Evolutionary conservation across 2,329 filamentous ascomycete genomes (phyloP), one percentile per base, ranked within the genome.

Genomic region (Mycogone perniciosa): DNA sequence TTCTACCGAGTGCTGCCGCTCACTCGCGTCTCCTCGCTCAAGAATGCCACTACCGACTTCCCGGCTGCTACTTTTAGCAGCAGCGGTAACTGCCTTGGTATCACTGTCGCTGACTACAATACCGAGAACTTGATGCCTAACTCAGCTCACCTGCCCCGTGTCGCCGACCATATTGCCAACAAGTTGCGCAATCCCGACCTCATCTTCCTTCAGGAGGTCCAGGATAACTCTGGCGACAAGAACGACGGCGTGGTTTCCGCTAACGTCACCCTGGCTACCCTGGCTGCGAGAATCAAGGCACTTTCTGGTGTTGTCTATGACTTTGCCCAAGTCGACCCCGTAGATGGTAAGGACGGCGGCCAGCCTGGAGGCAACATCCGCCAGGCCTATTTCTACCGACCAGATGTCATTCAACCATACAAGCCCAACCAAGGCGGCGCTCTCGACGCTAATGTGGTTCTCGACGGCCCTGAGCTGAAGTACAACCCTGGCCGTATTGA

Each of bases 321-420:
- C 38, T 88, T 77, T 60, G 70, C 76, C 30, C 76, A 82, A 55
- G 75, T 88, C 50, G 72, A 71, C 40, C 84, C 85, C 2, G 67
- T 76, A 33, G 70, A 86, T 62, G 73, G 78, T 64, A 59, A 75
- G 54, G 83, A 88, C 56, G 85, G 85, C 52, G 85, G 85, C 33
- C 69, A 79, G 54, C 80, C 82, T 1, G 85, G 85, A 10, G 84
- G 84, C 35, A 88, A 89, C 70, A 88, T 89, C 65, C 84, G 85
- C 41, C 72, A 74, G 43, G 84, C 83, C 0, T 89, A 86, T 67
- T 72, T 89, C 8, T 89, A 86, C 75, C 79, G 83, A 37, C 73
- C 82, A 0, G 71, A 75, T 13, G 64, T 79, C 4, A 62, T 89
- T 41, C 72, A 74, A 44, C 77, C 88, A n/a, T 75, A 75, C 60